Evolutionary conservation across 1,284 basidiomycete genomes (phyloP).

Genomic region (Megacollybia platyphylla): DNA sequence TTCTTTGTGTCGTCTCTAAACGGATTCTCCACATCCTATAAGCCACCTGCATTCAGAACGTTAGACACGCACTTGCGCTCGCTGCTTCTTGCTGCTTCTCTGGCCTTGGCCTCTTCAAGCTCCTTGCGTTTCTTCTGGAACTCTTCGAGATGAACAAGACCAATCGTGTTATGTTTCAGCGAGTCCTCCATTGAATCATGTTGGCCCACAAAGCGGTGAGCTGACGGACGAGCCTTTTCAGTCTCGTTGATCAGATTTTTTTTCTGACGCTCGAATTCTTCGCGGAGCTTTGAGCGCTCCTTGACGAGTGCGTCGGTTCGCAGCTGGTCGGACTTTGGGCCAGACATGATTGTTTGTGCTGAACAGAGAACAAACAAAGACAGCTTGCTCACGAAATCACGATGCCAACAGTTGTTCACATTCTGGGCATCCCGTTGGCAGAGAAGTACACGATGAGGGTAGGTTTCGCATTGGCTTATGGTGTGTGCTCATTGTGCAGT

Average conservation of each 20-base stretch:
- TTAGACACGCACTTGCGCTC: conserved; percentile 68
- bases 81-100: conserved; percentile 74
- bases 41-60: conserved; percentile 29
- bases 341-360: conserved; percentile 34
- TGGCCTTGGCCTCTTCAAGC: conserved; percentile 84
- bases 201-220: conserved; percentile 86
- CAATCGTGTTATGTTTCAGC: conserved; percentile 88
- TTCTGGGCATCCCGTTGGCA: conserved; percentile 63
- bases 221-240: conserved; percentile 72
- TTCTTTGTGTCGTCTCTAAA: conserved; percentile 82
- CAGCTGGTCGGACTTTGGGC: conserved; percentile 59
- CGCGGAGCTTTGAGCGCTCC: conserved; percentile 71
- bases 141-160: conserved; percentile 86
- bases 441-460: conserved; percentile 63
- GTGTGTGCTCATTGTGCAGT: conserved; percentile 28
- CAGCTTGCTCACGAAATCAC: not conserved
- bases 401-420: conserved; percentile 41
- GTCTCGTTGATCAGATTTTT: conserved; percentile 72
- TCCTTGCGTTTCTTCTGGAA: conserved; percentile 84
- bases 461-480: conserved; percentile 11
- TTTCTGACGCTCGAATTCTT: conserved; percentile 85
- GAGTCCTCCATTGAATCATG: conserved; percentile 92
- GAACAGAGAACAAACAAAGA: not conserved
- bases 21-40: conserved; percentile 65
- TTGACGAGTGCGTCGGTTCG: conserved; percentile 72